Conservation (phyloP, 2,329 filamentous ascomycete species). For the Xylariales sp. region DNA sequence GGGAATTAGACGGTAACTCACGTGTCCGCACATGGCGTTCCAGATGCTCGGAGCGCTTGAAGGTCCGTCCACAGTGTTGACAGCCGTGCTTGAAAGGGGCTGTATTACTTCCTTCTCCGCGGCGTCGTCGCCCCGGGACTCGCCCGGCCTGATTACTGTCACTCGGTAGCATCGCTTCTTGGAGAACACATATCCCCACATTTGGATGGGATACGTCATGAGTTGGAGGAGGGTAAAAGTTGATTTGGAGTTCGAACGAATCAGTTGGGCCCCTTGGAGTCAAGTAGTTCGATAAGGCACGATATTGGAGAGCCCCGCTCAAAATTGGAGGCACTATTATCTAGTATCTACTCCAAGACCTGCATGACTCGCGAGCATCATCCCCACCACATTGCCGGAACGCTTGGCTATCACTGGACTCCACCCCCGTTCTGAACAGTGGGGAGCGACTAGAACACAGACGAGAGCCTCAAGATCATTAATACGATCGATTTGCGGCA, state of each 20-base stretch:
- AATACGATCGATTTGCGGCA: too few relatives aligned
- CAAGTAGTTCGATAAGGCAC: neutral
- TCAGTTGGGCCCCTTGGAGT: neutral
- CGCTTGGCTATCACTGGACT: too few relatives aligned
- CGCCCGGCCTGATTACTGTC: conserved; percentile 2
- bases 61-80: conserved; percentile 5
- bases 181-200: neutral
- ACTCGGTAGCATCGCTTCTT: conserved; percentile 7
- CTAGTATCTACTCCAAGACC: too few relatives aligned
- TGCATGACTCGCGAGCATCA: too few relatives aligned
- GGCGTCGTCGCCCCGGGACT: neutral
- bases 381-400: too few relatives aligned
- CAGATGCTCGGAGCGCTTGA: conserved; percentile 20
- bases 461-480: too few relatives aligned
- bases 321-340: too few relatives aligned
- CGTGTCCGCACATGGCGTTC: conserved; percentile 19
- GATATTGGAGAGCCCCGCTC: neutral
- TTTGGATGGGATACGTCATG: neutral
- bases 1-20: neutral
- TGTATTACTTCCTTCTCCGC: neutral
- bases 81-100: conserved; percentile 10
- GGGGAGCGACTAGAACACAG: too few relatives aligned
- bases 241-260: neutral
- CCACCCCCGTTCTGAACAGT: too few relatives aligned
- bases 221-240: conserved; percentile 21